These are phyloP conservation scores for Papiliotrema flavescens DNA, from an alignment of 1,284 basidiomycete species.

Conservation along the genomic window DNA sequence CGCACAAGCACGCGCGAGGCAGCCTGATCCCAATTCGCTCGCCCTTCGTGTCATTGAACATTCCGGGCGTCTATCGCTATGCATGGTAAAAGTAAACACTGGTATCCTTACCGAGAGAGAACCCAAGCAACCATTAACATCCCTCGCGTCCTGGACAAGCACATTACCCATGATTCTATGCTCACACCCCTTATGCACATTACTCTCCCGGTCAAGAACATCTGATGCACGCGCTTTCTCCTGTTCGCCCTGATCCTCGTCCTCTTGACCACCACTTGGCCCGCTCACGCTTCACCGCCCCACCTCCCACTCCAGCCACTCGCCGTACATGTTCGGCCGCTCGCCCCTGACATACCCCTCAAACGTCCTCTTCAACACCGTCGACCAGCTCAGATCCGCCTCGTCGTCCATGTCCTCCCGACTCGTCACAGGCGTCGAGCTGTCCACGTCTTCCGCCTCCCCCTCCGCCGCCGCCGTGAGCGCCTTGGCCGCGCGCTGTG, in stretches of 20 bases:
- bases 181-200: not conserved
- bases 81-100: not conserved
- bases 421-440: slow-evolving; percentile 15
- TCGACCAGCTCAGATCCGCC: slow-evolving; percentile 81
- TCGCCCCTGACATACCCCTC: slow-evolving; percentile 83
- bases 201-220: not conserved
- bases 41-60: no score
- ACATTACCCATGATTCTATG: no score
- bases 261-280: not conserved
- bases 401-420: slow-evolving; percentile 51
- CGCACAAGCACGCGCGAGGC: no score
- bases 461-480: slow-evolving; percentile 17
- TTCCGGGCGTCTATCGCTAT: not conserved
- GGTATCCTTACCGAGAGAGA: no score
- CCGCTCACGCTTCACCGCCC: not conserved
- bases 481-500: slow-evolving; percentile 31
- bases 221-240: not conserved
- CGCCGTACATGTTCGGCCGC: slow-evolving; percentile 86
- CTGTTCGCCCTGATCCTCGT: not conserved
- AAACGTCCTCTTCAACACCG: slow-evolving; percentile 86
- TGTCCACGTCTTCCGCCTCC: slow-evolving; percentile 16
- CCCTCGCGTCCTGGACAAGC: no score
- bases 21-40: no score
- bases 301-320: slow-evolving; percentile 56
- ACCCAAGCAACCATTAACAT: no score